Evolutionary conservation across 2,329 filamentous ascomycete genomes (phyloP), one percentile per base, ranked within the genome.

Genomic region (Epicoccum sorghinum): DNA sequence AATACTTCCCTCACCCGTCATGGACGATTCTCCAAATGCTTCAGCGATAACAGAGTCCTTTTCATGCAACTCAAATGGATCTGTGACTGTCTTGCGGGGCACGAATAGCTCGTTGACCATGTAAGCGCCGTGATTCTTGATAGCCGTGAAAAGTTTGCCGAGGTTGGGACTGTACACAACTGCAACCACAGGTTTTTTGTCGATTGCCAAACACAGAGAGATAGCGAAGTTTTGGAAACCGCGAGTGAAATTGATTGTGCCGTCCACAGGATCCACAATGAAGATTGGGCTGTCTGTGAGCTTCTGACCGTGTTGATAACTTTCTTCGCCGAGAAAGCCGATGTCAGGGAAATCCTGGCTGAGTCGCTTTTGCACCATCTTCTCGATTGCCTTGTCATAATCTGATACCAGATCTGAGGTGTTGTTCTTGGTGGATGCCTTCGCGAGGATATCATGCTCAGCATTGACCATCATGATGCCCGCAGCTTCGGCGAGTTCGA

Each of bases 381-480:
- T 71, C 58, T 85, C 82, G 5, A 84, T 78, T 1, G 80, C 79
- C 44, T 77, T 78, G 67, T 85, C 82, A 52, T 82, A 83, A 53
- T 80, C 77, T 1, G 82, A 84, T 35, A 85, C 82, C 2, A 83
- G 71, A 56, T 85, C 82, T 13, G 78, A 78, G 35, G 77, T 66
- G 53, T 75, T 76, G 52, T 73, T 72, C 57, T 76, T 75, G 2
- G 58, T 62, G 3, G 52, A 38, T 0, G 62, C 62, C 1, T 49
- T 30, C 7, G 60, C 47, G 1, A 72, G 65, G 14, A 65, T 58
- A 9, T 60, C 60, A 24, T 68, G 51, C 38, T 74, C 69, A 12
- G 72, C 73, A 5, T 57, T 60, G 4, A 70, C 39, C 67, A 76
- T 75, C 57, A 73, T 73, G 2, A 60, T 53, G 3, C 72, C 73